Base-by-base conservation (phyloP, 148 eudicot genomes). In the Mesembryanthemum crystallinum region DNA sequence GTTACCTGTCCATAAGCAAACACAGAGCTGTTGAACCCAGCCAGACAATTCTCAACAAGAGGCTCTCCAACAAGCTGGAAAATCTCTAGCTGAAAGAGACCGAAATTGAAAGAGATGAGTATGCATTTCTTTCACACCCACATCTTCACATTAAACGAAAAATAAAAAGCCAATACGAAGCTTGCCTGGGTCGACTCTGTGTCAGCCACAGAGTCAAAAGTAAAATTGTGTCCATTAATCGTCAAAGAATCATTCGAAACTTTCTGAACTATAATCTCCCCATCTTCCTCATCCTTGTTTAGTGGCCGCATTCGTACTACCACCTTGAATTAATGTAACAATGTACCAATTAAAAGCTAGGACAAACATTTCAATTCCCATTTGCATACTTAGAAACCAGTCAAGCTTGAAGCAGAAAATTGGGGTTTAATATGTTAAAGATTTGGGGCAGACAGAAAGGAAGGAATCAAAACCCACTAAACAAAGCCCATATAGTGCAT, bases 1-100 rank as follows among this genome's bases (percentile, higher is more conserved):
- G 12, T 25, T 87, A 96, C 99, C 98, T 92, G 99, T 76, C 99
- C 99, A 74, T 96, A 96, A 32, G 98, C 99, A 85, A 95, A 96
- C 55, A 96, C 97, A 21, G 99, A 92, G 76, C 99, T 96, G 71
- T 92, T 96, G 76, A 92, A 92, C 42, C 99, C 99, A 67, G 98
- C 87, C 78, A 96, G 86, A 87, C 99, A 96, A 79, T 96, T 96
- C 76, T 96, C 99, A 28, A 96, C 94, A 39, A 96, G 94, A 73
- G 99, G 99, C 60, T 89, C 92, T 79, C 99, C 99, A 20, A 96
- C 92, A 63, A 85, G 90, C 84, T 96, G 86, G 82, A 96, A 96
- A 67, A 96, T 88, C 77, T 96, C 97, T 47, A 77, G 67, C 99
- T 96, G 94, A 63, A 81, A 82, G 25, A 76, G 54, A 64, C 17